phyloP scores from a whole-genome alignment of 805 yeast species.

The Metschnikowia baotianmanensis region DNA sequence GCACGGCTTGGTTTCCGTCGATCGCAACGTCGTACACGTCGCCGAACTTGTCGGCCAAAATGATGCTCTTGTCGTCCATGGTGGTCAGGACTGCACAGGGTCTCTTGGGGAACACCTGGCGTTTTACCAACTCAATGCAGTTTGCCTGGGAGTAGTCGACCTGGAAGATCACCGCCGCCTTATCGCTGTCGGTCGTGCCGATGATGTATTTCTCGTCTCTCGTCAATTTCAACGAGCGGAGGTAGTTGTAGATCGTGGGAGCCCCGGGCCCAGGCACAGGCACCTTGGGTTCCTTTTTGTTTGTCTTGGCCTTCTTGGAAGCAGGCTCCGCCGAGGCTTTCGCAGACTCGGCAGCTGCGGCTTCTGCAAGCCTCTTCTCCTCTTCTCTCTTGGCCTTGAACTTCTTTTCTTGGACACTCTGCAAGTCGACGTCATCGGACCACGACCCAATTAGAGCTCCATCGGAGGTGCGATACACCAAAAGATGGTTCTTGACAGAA shows the following conservation, averaged over 20 bases:
- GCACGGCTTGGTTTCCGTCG: constrained; percentile 33
- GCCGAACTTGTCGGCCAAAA: constrained; percentile 94
- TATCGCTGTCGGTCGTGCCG: constrained; percentile 79
- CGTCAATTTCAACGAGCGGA: constrained; percentile 58
- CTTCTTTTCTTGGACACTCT: constrained; percentile 47
- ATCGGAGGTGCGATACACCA: constrained; percentile 43
- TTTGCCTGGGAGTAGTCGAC: constrained; percentile 38
- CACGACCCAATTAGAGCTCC: constrained; percentile 55
- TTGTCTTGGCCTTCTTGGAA: too few species aligned
- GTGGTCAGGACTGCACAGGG: constrained; percentile 79
- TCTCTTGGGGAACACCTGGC: constrained; percentile 84
- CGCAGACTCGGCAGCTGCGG: constrained; percentile 13
- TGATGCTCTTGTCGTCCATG: constrained; percentile 46
- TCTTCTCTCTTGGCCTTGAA: constrained; percentile 25
- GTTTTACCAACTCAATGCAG: constrained; percentile 52
- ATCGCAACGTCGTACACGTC: constrained; percentile 74
- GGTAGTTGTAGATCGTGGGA: constrained; percentile 62
- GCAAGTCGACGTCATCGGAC: constrained; percentile 58
- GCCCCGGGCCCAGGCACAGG: constrained; percentile 52
- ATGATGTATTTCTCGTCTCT: constrained; percentile 53
- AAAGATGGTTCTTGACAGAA: constrained; percentile 57
- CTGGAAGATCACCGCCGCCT: constrained; percentile 65
- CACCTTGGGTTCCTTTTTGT: constrained; percentile 19
- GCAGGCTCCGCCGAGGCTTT: too few species aligned
- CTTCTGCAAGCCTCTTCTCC: constrained; percentile 22